Base-by-base conservation (phyloP, 257 asterid species). In the Cynanchum wilfordii region DNA sequence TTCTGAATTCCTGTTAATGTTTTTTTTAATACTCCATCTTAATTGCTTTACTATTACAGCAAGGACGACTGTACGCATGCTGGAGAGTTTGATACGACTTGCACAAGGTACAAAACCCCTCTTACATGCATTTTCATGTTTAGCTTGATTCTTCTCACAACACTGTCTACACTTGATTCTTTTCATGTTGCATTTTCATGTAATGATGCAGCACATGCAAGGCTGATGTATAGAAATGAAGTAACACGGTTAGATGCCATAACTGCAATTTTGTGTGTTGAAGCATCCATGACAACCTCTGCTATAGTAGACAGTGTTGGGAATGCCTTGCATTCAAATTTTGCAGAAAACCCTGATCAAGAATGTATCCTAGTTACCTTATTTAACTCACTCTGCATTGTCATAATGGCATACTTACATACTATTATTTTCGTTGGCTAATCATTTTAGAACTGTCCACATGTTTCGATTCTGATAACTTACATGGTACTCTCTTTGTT, bases 81-180 rank as follows among this genome's bases (percentile, higher is more conserved):
- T 94, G 87, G 99, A 94, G 84, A 94, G 99, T 82, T 84, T 94
- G 88, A 94, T 94, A 81, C 92, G 97, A 78, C 97, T 94, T 79
- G 99, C 99, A 73, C 99, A 91, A 84, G 98, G 98, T 93, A 81
- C 60, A 56, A 36, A 17, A 7, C 62, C 50, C 25, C 45, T 69
- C 33, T 36, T 40, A 29, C 12, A 22, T 69, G 33, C 42, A 36
- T 75, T 17, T 72, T 55, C 38, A 25, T 44, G n/a, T 44, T 36
- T 75, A n/a, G 63, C 45, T 38, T 63, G 13, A 58, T 69, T 81
- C 7, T 69, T 52, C 74, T 75, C 70, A 79, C 36, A 73, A n/a
- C n/a, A n/a, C n/a, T n/a, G n/a, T n/a, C n/a, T n/a, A n/a, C n/a
- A n/a, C n/a, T n/a, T n/a, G n/a, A n/a, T n/a, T n/a, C n/a, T n/a